These are phyloP conservation scores for Krasilnikovozyma curviuscula DNA, from an alignment of 768 basidiomycete genomes.

Conservation along the genomic window DNA sequence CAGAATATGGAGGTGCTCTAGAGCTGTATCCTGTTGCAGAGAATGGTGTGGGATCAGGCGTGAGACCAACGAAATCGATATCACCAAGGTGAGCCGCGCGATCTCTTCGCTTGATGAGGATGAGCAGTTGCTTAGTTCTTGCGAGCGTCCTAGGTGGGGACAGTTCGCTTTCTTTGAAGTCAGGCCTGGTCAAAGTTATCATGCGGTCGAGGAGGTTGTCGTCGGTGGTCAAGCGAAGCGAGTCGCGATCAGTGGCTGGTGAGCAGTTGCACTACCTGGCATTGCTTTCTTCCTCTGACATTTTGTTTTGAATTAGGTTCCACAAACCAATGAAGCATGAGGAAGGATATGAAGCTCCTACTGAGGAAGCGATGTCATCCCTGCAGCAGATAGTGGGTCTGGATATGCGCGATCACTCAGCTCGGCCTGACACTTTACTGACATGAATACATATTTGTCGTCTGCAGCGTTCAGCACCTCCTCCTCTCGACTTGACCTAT, in stretches of 20 bases:
- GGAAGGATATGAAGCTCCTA: slow-evolving; percentile 52
- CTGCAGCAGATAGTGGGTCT: slow-evolving; percentile 74
- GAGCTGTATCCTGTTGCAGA: slow-evolving; percentile 64
- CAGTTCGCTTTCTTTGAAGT: slow-evolving; percentile 39
- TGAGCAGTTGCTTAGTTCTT: too few species aligned
- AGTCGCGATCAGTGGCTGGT: slow-evolving; percentile 83
- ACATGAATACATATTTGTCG: too few species aligned
- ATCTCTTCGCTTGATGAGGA: too few species aligned
- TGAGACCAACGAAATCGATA: slow-evolving; percentile 35
- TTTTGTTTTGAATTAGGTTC: slow-evolving; percentile 31
- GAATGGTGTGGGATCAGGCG: slow-evolving; percentile 19
- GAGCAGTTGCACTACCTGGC: slow-evolving; percentile 10
- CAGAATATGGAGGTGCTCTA: slow-evolving; percentile 79
- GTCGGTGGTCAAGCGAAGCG: slow-evolving; percentile 57
- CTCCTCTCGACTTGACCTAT: too few species aligned
- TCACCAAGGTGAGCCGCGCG: slow-evolving; percentile 40
- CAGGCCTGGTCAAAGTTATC: slow-evolving; percentile 89
- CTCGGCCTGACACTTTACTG: slow-evolving; percentile 3
- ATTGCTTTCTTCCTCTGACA: neutral
- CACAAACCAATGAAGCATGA: slow-evolving; percentile 80
- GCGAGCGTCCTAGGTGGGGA: slow-evolving; percentile 25
- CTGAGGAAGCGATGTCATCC: slow-evolving; percentile 40
- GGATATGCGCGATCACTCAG: neutral
- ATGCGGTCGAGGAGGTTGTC: slow-evolving; percentile 93
- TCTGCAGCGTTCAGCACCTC: too few species aligned